These are phyloP conservation scores for Phyllosticta ampelicida DNA, from an alignment of 2,329 filamentous ascomycete genomes.

Conservation along the genomic window DNA sequence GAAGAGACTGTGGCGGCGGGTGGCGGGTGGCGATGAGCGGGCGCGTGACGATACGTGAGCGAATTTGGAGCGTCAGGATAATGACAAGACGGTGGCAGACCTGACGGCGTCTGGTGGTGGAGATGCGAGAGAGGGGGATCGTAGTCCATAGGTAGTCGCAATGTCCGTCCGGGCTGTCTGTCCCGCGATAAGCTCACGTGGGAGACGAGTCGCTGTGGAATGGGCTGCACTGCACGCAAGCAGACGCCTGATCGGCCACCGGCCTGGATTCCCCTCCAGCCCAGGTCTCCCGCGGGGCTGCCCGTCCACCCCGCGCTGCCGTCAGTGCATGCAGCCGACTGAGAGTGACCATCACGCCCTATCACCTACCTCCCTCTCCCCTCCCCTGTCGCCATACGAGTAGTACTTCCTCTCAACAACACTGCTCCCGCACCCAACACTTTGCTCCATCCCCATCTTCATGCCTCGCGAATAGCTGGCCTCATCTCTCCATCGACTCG, in stretches of 20 bases:
- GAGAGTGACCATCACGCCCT: neutral
- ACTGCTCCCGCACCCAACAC: conserved; percentile 5
- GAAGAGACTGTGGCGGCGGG: neutral
- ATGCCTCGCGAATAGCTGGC: neutral
- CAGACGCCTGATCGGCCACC: neutral
- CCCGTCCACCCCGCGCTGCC: neutral
- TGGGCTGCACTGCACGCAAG: neutral
- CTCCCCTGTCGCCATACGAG: conserved; percentile 1
- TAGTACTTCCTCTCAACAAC: conserved; percentile 10
- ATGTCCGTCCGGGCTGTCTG: too few relatives aligned
- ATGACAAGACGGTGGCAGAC: neutral
- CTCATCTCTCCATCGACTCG: neutral
- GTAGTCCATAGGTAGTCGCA: too few relatives aligned
- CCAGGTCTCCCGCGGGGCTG: neutral
- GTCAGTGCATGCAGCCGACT: conserved; percentile 4
- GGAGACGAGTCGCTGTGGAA: too few relatives aligned
- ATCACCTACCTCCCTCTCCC: conserved; percentile 1
- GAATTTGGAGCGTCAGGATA: neutral
- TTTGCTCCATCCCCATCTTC: neutral
- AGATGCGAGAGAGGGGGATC: neutral
- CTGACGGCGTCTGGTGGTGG: neutral
- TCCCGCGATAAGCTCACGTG: neutral
- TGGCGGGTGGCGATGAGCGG: conserved; percentile 2
- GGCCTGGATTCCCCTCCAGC: neutral
- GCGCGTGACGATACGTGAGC: conserved; percentile 8